Evolutionary conservation across 768 basidiomycete genomes (phyloP).

Genomic region (Pleurotus pulmonarius): DNA sequence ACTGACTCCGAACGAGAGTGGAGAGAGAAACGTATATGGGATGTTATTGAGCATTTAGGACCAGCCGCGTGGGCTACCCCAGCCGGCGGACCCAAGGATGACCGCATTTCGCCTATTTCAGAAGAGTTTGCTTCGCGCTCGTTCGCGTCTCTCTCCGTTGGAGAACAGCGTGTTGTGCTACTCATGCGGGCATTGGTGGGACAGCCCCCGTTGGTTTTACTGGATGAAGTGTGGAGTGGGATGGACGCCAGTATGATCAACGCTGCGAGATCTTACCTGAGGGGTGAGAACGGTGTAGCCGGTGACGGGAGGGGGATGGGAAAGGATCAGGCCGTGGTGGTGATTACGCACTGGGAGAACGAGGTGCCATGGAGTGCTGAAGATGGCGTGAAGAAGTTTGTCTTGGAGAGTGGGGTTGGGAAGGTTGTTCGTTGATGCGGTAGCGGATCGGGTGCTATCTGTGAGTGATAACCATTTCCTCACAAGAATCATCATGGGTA

Average conservation of each 20-base stretch:
- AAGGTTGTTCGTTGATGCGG: not conserved
- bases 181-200: constrained; percentile 85
- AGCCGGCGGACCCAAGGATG: not conserved
- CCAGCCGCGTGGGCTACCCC: constrained; percentile 44
- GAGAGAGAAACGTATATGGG: constrained; percentile 37
- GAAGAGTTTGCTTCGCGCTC: constrained; percentile 40
- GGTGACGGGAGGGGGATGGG: constrained; percentile 38
- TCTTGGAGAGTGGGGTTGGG: constrained; percentile 27
- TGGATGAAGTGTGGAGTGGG: constrained; percentile 93
- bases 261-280: constrained; percentile 60
- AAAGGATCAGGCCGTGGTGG: constrained; percentile 70
- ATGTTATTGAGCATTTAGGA: constrained; percentile 64
- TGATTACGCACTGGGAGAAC: constrained; percentile 88
- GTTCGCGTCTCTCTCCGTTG: constrained; percentile 66
- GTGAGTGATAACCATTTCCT: too few relatives aligned
- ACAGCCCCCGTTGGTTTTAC: constrained; percentile 66
- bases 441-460: too few relatives aligned
- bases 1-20: constrained; percentile 19
- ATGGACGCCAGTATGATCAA: constrained; percentile 81
- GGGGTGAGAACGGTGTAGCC: constrained; percentile 26
- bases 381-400: constrained; percentile 44
- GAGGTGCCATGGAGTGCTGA: constrained; percentile 79
- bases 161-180: constrained; percentile 78
- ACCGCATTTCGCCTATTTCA: constrained; percentile 12
- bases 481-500: too few relatives aligned